Base-by-base conservation (phyloP, 1,139 yeast genomes). In the Entelexis paramagnoliae region DNA sequence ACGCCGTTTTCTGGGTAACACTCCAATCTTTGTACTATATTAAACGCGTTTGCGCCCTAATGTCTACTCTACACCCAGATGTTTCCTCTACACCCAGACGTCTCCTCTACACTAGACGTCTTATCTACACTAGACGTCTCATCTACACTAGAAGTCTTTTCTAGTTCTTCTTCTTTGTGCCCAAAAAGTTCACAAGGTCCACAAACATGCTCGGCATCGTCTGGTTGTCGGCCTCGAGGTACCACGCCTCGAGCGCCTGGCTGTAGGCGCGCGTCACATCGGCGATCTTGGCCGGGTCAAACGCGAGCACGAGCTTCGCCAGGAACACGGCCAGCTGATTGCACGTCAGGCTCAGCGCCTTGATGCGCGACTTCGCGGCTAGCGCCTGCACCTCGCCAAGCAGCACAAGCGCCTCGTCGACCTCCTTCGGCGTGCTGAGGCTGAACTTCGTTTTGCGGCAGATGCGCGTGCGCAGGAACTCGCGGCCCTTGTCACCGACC, bases 121-220 rank as follows among this genome's bases (percentile, higher is more conserved):
- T n/a, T n/a, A n/a, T n/a, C n/a, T n/a, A n/a, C n/a, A n/a, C n/a
- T n/a, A n/a, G n/a, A n/a, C n/a, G n/a, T n/a, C 29, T 6, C 11
- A 8, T 28, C 29, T 28, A 10, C 29, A 9, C 29, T 28, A 22
- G 29, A 22, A 6, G 4, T 22, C 24, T 22, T 4, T 8, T 19
- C 16, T 11, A 35, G 40, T 11, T 40, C 43, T 38, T 39, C 22
- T 51, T 42, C 35, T 51, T 51, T 26, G 57, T 55, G 26, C 49
- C 76, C 49, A 85, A 64, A 93, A 94, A 88, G 67, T 87, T 87
- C 62, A 84, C 75, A 57, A 87, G 79, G 60, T 88, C 96, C 59
- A 80, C 75, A 66, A 85, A 86, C 62, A 86, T 65, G 14, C 78
- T 73, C 2, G 85, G 74, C 30, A 77, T 78, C 41, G 79, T 70